Base-by-base conservation (phyloP, 768 basidiomycete genomes). In the Galerina marginata region DNA sequence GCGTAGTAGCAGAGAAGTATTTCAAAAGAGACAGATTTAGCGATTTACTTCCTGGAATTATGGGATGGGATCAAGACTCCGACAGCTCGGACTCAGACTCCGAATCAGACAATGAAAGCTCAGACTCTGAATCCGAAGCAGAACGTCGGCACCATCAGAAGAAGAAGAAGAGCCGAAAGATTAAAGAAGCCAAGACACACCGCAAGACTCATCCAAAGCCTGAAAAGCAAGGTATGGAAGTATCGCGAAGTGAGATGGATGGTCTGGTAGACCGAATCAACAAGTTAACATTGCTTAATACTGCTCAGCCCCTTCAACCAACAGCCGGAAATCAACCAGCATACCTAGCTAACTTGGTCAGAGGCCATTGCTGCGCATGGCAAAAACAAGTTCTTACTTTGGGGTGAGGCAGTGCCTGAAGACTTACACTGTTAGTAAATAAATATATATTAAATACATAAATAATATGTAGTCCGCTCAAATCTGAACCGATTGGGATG, bases 1-100 rank as follows among this genome's bases (percentile, higher is more conserved):
- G 37, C 36, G 40, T 3, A 0, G 42, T 56, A 0, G 64, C 64
- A 12, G 54, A 65, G 38, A 26, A 38, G 2, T 48, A 62, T 25
- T 65, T 65, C 50, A 48, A 59, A 15, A 40, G 61, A 11, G 52
- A 44, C n/a, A 55, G 57, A 9, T 65, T 58, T 12, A 26, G 47
- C 2, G 55, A 44, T 33, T 23, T 49, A 6, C 38, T 62, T 23
- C 55, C 55, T 12, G 15, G 14, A 33, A 11, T 23, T 26, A 5
- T 26, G 11, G 9, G 14, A 1, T 49, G 47, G 47, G 42, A 20
- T 29, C 25, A 45, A 14, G 33, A 59, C n/a, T 48, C 58, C 5
- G 20, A 20, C 5, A 54, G 60, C 6, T 42, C 42, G 11, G 50
- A 43, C 9, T 20, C 50, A 29, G 62, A 59, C 4, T 59, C 45